Base-by-base conservation (phyloP, 2,329 filamentous ascomycete species). In the Epicoccum sorghinum region DNA sequence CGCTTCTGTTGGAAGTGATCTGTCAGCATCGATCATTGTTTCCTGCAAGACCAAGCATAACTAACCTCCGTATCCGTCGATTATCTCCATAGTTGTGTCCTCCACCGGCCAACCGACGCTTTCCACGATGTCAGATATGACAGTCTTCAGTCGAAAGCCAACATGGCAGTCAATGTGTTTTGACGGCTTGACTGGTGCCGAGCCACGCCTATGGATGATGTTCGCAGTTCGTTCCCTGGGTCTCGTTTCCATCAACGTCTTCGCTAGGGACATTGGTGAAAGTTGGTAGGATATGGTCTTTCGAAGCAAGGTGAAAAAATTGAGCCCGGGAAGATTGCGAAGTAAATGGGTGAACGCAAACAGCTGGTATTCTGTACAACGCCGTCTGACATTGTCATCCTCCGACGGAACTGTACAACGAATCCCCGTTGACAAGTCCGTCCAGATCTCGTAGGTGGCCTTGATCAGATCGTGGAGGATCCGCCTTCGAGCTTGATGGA, bases 281-380 rank as follows among this genome's bases (percentile, higher is more conserved):
- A 7, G 12, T 2, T 24, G 36, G 22, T 33, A 41, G 18, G 6
- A 4, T 8, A 14, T 10, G 9, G 25, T 23, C 13, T 24, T 33
- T 25, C 18, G 41, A 23, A 55, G 25, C 36, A 55, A 42, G 8
- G 52, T 45, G 13, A 55, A 55, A 9, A 55, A 10, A 3, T n/a
- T 25, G 9, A 41, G 18, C 18, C 18, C 18, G 18, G 18, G 18
- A 18, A 18, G 41, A 2, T 4, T 13, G 22, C 37, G 52, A 8
- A 55, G 22, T 10, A 41, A 46, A 5, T 22, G 7, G 5, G 52
- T 55, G 18, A 49, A 36, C 1, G 29, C 40, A 9, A 46, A 7
- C 6, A 55, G 24, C 30, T n/a, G 30, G 41, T 18, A 18, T 18
- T 18, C 52, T 32, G 52, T 46, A 14, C 52, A 55, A n/a, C 36